Evolutionary conservation across 768 basidiomycete species (phyloP), one percentile per base, ranked within the genome.

Genomic region (Pulveroboletus sp.): DNA sequence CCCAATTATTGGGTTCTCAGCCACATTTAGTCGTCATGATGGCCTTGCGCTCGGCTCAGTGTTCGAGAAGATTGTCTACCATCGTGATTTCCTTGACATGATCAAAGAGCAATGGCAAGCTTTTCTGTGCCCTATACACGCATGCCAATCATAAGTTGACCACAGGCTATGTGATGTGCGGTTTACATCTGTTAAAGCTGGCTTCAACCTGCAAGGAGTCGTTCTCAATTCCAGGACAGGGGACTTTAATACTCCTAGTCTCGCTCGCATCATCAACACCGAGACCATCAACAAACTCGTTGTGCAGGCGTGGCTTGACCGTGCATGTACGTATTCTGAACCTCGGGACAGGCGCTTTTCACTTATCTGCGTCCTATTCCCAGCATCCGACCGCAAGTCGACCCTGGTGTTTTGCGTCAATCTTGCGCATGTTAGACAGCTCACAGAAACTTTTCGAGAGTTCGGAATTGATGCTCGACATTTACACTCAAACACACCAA

Each of bases 331-430:
- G 78, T 62, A 15, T 50, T 28, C 32, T 28, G 43, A 36, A 37
- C 31, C n/a, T 31, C 21, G 48, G 27, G 24, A 31, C 15, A 39
- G 15, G 48, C 27, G 37, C 35, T 42, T 59, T 38, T 57, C 15
- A 30, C 42, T 41, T 24, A 28, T 43, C 9, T 26, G 27, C 17
- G 5, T 32, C 43, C 32, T 33, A 24, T 53, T 11, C 18, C 36
- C 15, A 54, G 31, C 56, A 85, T 78, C 72, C 6, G 71, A 74
- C 10, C 80, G 94, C 41, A 85, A 83, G 67, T 94, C 94, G 2
- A 96, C 93, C 0, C 73, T 98, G 4, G 79, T 95, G n/a, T 97
- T 98, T 63, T 93, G 90, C 54, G 86, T 93, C 49, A 85, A 89
- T 56, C 65, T 95, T 1, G 76, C 80, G 0, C 95, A 98, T 65